Conservation (phyloP, 106 monocot genomes). For the Dactylorhiza incarnata region DNA sequence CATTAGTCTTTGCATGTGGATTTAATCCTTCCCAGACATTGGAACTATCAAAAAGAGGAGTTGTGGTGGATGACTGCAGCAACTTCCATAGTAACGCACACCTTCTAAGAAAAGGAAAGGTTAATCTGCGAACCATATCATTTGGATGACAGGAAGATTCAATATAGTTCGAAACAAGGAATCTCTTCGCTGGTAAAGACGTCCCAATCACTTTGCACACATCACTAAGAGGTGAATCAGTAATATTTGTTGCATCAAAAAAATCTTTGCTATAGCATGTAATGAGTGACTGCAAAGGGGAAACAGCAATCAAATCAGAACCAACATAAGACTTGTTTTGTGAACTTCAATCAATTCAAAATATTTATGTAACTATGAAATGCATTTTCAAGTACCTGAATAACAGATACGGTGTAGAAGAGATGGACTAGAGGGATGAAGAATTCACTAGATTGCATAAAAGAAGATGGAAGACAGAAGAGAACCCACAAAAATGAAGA, state of each 20-base stretch:
- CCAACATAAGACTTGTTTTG: not conserved
- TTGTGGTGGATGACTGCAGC: slow-evolving; percentile 32
- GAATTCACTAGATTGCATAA: slow-evolving; percentile 51
- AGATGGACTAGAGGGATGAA: slow-evolving; percentile 73
- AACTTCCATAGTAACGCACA: slow-evolving; percentile 74
- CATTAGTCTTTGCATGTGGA: slow-evolving; percentile 13
- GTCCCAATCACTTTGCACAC: slow-evolving; percentile 45
- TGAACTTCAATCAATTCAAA: not conserved
- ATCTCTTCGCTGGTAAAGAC: slow-evolving; percentile 35
- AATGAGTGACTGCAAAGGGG: slow-evolving; percentile 56
- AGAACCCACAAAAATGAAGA: slow-evolving; percentile 71
- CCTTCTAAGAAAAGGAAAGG: slow-evolving; percentile 80
- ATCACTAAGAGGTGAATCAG: slow-evolving; percentile 36
- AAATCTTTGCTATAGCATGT: slow-evolving; percentile 51
- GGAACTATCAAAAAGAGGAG: slow-evolving; percentile 31
- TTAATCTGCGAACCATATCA: slow-evolving; percentile 71
- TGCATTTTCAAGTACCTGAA: slow-evolving; percentile 59
- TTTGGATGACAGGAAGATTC: slow-evolving; percentile 47
- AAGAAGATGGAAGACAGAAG: slow-evolving; percentile 70
- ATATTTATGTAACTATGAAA: slow-evolving; percentile 5
- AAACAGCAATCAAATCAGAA: not conserved
- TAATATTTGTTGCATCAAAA: slow-evolving; percentile 43
- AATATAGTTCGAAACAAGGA: slow-evolving; percentile 53
- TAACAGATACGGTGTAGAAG: slow-evolving; percentile 70
- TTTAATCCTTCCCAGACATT: slow-evolving; percentile 30